Evolutionary conservation across 495 filamentous ascomycete genomes (phyloP), one percentile per base, ranked within the genome.

Genomic region (Annulohypoxylon nitens): DNA sequence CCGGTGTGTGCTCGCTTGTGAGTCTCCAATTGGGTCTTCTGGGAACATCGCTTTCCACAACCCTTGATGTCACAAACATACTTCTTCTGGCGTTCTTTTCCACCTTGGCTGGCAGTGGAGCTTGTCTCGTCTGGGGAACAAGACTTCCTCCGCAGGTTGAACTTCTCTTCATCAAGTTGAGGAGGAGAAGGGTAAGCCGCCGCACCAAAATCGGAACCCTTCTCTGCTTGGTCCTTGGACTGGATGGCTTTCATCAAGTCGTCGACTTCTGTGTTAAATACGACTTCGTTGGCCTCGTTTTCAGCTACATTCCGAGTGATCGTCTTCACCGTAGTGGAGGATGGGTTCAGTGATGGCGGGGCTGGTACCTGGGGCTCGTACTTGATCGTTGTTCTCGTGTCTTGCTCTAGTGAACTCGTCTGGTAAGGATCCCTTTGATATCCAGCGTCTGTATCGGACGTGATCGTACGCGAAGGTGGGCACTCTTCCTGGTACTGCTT

Each of bases 21-120:
- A 41, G 97, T 98, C 67, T 97, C 93, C 41, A 97, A 86, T 78
- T 98, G 94, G 2, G 95, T 98, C 80, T 95, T 97, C 78, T 98
- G 95, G 64, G 89, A 89, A 80, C 97, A 97, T 69, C 85, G 88
- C 83, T 96, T 97, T 65, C 86, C 83, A 75, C 95, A 98, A 12
- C 90, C 88, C 11, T 89, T 86, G 36, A 94, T 87, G 23, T 86
- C 88, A 81, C 95, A 98, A 26, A 87, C 81, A 76, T 96, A 96
- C 74, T 89, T 88, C 79, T 92, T 93, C 68, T 85, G 86, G 2
- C 67, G 67, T 43, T 54, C 62, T 18, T 37, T 69, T 41, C 53
- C 47, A 23, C 20, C 1, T 16, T 18, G 60, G 4, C 30, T 25
- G 9, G 45, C 20, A 18, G 18, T 9, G 11, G 39, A 14, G 11